Evolutionary conservation across 495 filamentous ascomycete species (phyloP).

Genomic region (Schizothecium vesticola): DNA sequence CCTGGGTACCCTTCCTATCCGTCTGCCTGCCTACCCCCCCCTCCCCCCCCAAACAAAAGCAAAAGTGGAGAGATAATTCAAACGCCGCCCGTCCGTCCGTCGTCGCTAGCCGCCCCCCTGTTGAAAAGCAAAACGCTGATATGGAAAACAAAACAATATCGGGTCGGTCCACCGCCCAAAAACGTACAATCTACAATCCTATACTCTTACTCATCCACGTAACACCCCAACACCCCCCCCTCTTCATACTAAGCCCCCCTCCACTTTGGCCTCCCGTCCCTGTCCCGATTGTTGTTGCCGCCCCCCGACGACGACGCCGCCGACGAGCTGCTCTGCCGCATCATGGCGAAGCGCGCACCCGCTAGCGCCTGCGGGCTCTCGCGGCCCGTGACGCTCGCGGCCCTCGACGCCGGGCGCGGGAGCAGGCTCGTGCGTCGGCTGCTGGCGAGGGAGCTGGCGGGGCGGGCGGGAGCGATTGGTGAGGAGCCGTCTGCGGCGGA

Average conservation of each 20-base stretch:
- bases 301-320: conserved; percentile 8
- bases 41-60: neutral
- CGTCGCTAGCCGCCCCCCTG: neutral
- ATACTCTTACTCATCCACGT: neutral
- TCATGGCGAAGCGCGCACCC: conserved; percentile 38
- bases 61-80: neutral
- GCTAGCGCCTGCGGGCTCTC: conserved; percentile 37
- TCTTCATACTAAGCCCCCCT: conserved; percentile 11
- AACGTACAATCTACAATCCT: neutral
- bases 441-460: conserved; percentile 45
- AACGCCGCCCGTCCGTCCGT: neutral
- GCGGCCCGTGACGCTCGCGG: conserved; percentile 23
- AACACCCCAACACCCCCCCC: neutral
- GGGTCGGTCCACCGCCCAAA: too few species aligned
- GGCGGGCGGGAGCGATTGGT: conserved; percentile 28
- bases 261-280: conserved; percentile 29
- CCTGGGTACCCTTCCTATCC: neutral
- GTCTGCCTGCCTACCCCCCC: neutral
- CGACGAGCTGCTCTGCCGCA: conserved; percentile 25
- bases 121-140: neutral
- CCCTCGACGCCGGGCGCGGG: conserved; percentile 39
- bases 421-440: conserved; percentile 45
- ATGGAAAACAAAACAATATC: neutral
- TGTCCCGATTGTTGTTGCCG: conserved; percentile 16
- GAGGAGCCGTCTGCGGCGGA: conserved; percentile 12